Evolutionary conservation across 2,329 filamentous ascomycete species (phyloP).

Genomic region (Waltergamsia citrina): DNA sequence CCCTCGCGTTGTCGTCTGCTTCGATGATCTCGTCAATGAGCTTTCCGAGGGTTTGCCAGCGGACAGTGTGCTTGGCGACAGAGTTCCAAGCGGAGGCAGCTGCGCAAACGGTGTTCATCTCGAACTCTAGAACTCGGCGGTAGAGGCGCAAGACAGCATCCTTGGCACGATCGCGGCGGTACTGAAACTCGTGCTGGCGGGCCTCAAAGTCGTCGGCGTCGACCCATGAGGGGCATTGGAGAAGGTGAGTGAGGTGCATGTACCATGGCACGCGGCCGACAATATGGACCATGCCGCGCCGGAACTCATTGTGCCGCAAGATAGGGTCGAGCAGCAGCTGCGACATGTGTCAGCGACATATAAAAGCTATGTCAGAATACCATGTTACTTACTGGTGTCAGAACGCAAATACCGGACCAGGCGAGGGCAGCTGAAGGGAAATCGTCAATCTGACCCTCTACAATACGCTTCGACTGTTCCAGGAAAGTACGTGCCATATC

Average conservation of each 20-base stretch:
- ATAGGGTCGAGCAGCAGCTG: slow-evolving; percentile 25
- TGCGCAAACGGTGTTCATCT: slow-evolving; percentile 29
- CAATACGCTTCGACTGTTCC: slow-evolving; percentile 13
- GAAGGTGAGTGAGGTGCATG: slow-evolving; percentile 18
- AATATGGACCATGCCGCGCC: slow-evolving; percentile 18
- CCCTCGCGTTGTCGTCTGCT: slow-evolving; percentile 14
- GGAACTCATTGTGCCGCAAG: slow-evolving; percentile 18
- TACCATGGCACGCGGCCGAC: slow-evolving; percentile 22
- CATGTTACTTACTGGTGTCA: slow-evolving; percentile 22
- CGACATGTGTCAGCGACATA: neutral
- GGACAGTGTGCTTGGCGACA: slow-evolving; percentile 24
- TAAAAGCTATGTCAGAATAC: neutral
- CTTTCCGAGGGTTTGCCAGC: slow-evolving; percentile 18
- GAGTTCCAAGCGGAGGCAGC: slow-evolving; percentile 25
- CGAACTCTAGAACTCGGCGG: slow-evolving; percentile 22
- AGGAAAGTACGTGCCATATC: slow-evolving; percentile 17
- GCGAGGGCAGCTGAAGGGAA: slow-evolving; percentile 20
- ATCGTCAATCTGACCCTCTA: slow-evolving; percentile 13
- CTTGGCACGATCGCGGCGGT: slow-evolving; percentile 9
- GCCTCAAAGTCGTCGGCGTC: slow-evolving; percentile 10
- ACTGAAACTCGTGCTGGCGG: slow-evolving; percentile 11
- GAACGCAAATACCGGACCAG: slow-evolving; percentile 24
- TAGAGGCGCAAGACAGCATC: slow-evolving; percentile 17
- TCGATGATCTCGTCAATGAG: slow-evolving; percentile 16
- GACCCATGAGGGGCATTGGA: slow-evolving; percentile 9